Base-by-base conservation (phyloP, 306 rosid genomes). In the Cucurbita pepo region DNA sequence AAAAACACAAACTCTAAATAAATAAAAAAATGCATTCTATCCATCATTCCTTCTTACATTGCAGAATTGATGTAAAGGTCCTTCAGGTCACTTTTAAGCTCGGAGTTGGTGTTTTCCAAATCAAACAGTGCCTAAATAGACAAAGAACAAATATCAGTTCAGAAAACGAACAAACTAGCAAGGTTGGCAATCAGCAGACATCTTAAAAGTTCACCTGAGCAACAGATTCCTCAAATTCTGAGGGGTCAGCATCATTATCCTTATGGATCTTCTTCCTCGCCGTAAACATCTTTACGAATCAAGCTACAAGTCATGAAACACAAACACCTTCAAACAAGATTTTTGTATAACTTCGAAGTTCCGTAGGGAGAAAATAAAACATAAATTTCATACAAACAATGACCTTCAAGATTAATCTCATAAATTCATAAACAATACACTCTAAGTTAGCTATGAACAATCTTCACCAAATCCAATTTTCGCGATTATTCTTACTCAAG, bases 31-130 rank as follows among this genome's bases (percentile, higher is more conserved):
- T 2, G 7, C 47, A 79, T 16, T 21, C 3, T 21, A 51, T 38
- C 25, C 7, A 60, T 30, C 3, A 69, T 6, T 43, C 21, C 69
- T 71, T 18, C 96, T 84, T 86, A 91, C 97, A 76, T 56, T 12
- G 97, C 97, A 6, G 96, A 87, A 65, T 91, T 89, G 0, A 89
- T 91, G 79, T 93, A 90, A 18, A 93, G 83, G 81, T 93, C 98
- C 83, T 93, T 93, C 82, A 93, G 80, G 48, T 93, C 98, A 73
- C 97, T 90, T 78, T 90, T 89, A 83, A 90, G 86, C 84, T 93
- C 98, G 21, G 79, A 81, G 74, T 89, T 90, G 18, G 97, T 86
- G 22, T 87, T 89, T 43, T 89, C 96, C 53, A 91, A 83, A 74
- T 91, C 96, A 80, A 87, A 89, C 25, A 91, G 54, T 6, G 93